Conservation (phyloP, 1,284 basidiomycete species). For the Gymnopus androsaceus region DNA sequence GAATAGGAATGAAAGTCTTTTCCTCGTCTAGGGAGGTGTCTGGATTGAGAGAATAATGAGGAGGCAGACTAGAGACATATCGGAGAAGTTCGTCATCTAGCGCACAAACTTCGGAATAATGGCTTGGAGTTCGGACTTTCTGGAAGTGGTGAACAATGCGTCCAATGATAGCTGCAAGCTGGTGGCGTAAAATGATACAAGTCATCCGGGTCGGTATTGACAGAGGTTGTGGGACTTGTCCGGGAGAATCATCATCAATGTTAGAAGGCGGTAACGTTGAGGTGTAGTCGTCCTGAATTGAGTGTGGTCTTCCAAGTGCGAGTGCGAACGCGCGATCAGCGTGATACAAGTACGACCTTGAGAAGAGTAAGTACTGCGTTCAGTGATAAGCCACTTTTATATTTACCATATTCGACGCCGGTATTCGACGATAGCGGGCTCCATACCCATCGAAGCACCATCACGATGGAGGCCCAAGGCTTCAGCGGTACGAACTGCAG, state of each 20-base stretch:
- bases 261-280: constrained; percentile 85
- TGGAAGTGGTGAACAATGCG: constrained; percentile 95
- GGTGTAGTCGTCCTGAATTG: constrained; percentile 85
- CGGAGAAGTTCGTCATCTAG: constrained; percentile 86
- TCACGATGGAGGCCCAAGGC: constrained; percentile 93
- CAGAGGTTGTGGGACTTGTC: constrained; percentile 54
- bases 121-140: constrained; percentile 78
- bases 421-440: constrained; percentile 84
- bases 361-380: constrained; percentile 12
- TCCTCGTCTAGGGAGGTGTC: constrained; percentile 78
- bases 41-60: constrained; percentile 75
- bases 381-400: constrained; percentile 5
- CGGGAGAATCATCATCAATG: constrained; percentile 68
- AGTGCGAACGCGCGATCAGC: constrained; percentile 92
- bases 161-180: constrained; percentile 84
- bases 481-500: constrained; percentile 90
- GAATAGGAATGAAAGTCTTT: constrained; percentile 65
- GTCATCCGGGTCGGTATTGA: constrained; percentile 81
- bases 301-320: constrained; percentile 86
- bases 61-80: constrained; percentile 77
- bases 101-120: constrained; percentile 82
- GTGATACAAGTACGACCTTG: constrained; percentile 88
- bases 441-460: constrained; percentile 79
- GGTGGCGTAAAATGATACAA: constrained; percentile 86
- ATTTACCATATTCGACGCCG: constrained; percentile 84